Evolutionary conservation across 2,329 filamentous ascomycete species (phyloP).

Genomic region (Aspergillus pseudoglaucus): DNA sequence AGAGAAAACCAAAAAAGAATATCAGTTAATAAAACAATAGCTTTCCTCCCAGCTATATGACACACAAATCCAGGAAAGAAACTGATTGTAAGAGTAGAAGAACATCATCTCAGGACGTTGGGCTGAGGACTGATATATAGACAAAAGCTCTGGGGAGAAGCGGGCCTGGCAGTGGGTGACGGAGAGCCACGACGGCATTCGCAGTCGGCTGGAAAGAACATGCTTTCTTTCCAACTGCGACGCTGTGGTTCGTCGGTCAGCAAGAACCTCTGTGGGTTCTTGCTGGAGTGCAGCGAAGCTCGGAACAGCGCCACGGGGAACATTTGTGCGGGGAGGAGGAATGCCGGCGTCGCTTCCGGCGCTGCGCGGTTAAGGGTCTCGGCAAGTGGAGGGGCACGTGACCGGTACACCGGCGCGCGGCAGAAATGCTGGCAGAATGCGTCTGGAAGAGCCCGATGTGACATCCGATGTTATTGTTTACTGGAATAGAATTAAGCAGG

Average conservation of each 20-base stretch:
- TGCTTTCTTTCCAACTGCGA: background rate
- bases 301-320: background rate
- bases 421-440: background rate
- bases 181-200: constrained; percentile 31
- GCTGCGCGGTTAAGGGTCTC: constrained; percentile 18
- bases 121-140: constrained; percentile 21
- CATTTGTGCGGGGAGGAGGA: background rate
- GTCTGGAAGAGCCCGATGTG: background rate
- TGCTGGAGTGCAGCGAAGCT: background rate
- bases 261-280: background rate
- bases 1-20: constrained; percentile 1
- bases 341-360: background rate
- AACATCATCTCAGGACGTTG: background rate
- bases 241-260: constrained; percentile 2
- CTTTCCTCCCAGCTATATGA: constrained; percentile 1
- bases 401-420: background rate
- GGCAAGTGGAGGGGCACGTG: constrained; percentile 30
- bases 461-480: no score
- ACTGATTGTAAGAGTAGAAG: background rate
- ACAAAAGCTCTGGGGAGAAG: constrained; percentile 12
- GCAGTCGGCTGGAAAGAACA: constrained; percentile 22
- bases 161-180: constrained; percentile 6
- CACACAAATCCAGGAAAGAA: constrained; percentile 1
- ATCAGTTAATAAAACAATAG: background rate
- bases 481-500: no score